A percentile compares a stretch with the other conserved stretches of the same genome.
Conservation (phyloP, 2,329 filamentous ascomycete species). For the Cercospora sojina region DNA sequence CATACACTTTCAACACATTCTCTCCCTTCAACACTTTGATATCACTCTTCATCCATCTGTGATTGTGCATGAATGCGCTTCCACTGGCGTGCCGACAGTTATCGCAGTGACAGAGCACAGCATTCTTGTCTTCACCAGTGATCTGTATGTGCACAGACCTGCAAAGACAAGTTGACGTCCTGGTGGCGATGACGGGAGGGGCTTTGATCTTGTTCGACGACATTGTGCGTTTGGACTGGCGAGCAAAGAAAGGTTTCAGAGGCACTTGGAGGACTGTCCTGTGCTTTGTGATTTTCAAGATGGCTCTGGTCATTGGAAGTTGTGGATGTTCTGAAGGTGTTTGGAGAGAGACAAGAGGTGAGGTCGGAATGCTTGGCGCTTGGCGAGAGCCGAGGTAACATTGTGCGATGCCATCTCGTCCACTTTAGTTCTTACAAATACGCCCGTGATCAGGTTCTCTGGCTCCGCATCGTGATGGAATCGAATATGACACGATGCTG, state of each 20-base stretch:
- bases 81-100: constrained; percentile 31
- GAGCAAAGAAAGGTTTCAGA: constrained; percentile 2
- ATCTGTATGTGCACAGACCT: constrained; percentile 28
- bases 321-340: background rate
- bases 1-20: constrained; percentile 28
- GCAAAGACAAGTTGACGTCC: constrained; percentile 33
- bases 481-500: background rate
- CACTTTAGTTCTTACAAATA: background rate
- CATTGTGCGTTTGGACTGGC: background rate
- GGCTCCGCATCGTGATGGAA: background rate
- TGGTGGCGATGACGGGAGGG: constrained; percentile 14
- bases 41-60: constrained; percentile 31
- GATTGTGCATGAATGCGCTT: constrained; percentile 35
- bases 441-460: background rate
- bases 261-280: constrained; percentile 7
- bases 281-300: constrained; percentile 13
- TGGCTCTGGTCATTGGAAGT: constrained; percentile 16
- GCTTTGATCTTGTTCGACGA: constrained; percentile 13
- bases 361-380: constrained; percentile 1
- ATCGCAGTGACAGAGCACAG: constrained; percentile 35
- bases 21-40: constrained; percentile 30
- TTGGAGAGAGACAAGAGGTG: background rate
- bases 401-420: background rate
- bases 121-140: constrained; percentile 33
- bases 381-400: constrained; percentile 4